These are phyloP conservation scores for Gyrodon lividus DNA, from an alignment of 768 basidiomycete genomes.

Conservation along the genomic window DNA sequence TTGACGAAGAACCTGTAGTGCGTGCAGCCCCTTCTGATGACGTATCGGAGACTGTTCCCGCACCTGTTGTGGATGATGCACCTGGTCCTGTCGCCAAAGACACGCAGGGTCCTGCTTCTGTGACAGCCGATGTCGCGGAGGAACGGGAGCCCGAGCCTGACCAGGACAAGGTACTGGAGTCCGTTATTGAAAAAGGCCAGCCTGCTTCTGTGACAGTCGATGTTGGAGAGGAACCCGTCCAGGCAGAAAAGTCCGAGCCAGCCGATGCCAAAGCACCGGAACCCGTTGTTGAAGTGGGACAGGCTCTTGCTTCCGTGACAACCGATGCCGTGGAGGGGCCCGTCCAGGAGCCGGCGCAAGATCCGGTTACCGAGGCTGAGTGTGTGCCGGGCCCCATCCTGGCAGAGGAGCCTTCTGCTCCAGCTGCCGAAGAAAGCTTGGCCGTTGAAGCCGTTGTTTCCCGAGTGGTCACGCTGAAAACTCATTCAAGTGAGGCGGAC, in stretches of 20 bases:
- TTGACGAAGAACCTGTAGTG: not conserved
- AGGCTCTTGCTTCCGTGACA: not conserved
- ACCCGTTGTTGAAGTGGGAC: not conserved
- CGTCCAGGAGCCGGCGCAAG: not conserved
- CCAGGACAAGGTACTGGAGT: not conserved
- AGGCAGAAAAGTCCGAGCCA: not conserved
- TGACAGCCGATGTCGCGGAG: slow-evolving; percentile 13
- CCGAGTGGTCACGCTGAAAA: not conserved
- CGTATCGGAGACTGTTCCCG: slow-evolving; percentile 1
- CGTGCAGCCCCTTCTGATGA: not conserved
- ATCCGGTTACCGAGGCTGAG: not conserved
- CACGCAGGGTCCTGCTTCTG: not conserved
- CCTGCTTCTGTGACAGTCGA: not conserved
- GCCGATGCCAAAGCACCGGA: not conserved
- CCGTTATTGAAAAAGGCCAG: slow-evolving; percentile 1
- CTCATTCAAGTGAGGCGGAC: not conserved
- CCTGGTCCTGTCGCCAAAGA: not conserved
- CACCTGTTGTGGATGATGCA: not conserved
- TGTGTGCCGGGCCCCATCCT: not conserved
- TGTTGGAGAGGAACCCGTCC: not conserved
- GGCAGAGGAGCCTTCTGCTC: not conserved
- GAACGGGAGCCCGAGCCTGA: slow-evolving; percentile 8
- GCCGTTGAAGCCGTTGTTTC: not conserved
- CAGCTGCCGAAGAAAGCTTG: not conserved
- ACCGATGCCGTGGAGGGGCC: not conserved